phyloP scores from a whole-genome alignment of 306 rosid species.

The Vachellia collinsii region DNA sequence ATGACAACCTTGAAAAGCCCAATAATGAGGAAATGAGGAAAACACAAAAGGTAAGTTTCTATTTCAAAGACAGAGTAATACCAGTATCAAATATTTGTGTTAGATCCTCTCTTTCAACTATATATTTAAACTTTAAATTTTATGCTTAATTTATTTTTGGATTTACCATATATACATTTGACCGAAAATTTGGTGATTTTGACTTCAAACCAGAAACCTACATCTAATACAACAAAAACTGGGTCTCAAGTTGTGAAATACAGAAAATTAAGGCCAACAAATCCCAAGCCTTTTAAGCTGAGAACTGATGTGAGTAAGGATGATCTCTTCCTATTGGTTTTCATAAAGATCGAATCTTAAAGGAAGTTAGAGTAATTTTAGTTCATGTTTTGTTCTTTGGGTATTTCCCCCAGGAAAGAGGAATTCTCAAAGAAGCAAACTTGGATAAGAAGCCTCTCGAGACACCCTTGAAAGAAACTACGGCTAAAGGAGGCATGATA shows the following conservation, averaged over 20 bases:
- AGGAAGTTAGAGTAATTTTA: neutral
- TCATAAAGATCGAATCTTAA: neutral
- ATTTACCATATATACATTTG: neutral
- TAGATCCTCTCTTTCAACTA: neutral
- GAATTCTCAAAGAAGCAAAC: constrained; percentile 86
- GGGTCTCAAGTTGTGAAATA: constrained; percentile 63
- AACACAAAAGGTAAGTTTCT: constrained; percentile 52
- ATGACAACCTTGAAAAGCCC: constrained; percentile 32
- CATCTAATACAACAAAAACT: constrained; percentile 34
- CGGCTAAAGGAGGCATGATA: constrained; percentile 45
- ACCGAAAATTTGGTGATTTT: constrained; percentile 13
- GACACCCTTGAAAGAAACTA: constrained; percentile 57
- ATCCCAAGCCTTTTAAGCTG: constrained; percentile 93
- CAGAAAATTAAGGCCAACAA: constrained; percentile 76
- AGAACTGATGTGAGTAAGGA: constrained; percentile 81
- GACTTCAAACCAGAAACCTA: constrained; percentile 54
- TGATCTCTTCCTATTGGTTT: constrained; percentile 30
- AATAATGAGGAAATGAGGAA: constrained; percentile 51
- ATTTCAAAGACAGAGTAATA: constrained; percentile 1
- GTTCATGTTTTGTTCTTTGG: constrained; percentile 23
- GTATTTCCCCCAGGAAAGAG: constrained; percentile 94
- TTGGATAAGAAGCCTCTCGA: constrained; percentile 57
- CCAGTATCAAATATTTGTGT: neutral
- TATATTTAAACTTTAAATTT: neutral
- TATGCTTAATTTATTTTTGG: neutral